Evolutionary conservation across 169 alveolate species (phyloP), one percentile per base, ranked within the genome.

Genomic region (Cytauxzoon felis): DNA sequence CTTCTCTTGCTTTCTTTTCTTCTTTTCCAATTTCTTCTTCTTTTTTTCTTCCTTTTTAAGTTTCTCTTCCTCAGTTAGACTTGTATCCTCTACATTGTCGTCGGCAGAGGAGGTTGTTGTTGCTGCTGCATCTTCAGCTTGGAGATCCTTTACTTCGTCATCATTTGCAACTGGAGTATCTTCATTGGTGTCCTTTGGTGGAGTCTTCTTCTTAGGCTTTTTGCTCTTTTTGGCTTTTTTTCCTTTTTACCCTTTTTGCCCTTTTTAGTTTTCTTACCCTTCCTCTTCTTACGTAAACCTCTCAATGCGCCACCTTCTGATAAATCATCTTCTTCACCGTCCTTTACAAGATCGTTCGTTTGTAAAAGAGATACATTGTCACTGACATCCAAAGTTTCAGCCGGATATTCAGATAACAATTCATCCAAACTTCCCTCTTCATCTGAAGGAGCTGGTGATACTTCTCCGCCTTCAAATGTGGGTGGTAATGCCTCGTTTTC

Each of bases 241-340:
- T 62, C 19, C 58, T 69, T 75, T 18, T 32, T 47, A 24, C 42
- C 47, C 40, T 68, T 65, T 24, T 65, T 61, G 34, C 54, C 36
- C 21, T 38, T 24, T 66, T 43, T 42, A 5, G 76, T 41, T 11
- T 41, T 54, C 23, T 24, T 67, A 26, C 51, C 23, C 27, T 9
- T 24, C 5, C 51, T 64, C 30, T 41, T 70, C 34, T 72, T 61
- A 11, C n/a, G n/a, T n/a, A 66, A 26, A n/a, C 66, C 45, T 40
- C 66, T 56, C 60, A 30, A 1, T n/a, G n/a, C 8, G 1, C 47
- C 66, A 38, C 66, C 66, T 1, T 43, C 66, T 1, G 24, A 5
- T 5, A 56, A 16, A 19, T n/a, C 34, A 5, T 52, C 67, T 50
- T 33, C 2, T 8, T n/a, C n/a, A n/a, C n/a, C n/a, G n/a, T n/a